These are phyloP conservation scores for Silybum marianum DNA, from an alignment of 129 eudicot genomes.

Conservation along the genomic window DNA sequence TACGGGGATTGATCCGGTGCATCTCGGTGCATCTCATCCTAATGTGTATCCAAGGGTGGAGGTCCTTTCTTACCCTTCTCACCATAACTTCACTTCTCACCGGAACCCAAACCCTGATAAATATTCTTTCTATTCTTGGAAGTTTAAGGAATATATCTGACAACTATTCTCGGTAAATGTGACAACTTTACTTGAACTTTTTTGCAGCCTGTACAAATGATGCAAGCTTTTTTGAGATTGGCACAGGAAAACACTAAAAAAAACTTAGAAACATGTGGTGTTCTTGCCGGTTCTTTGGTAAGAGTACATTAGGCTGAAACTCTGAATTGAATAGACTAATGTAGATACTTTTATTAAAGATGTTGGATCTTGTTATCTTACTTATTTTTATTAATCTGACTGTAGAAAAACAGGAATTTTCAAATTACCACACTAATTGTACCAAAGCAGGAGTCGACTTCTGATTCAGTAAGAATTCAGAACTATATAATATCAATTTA, in stretches of 20 bases:
- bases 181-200: background rate
- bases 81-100: too few relatives aligned
- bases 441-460: conserved; percentile 98
- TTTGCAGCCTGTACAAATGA: conserved; percentile 87
- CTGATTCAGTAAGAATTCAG: conserved; percentile 77
- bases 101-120: too few relatives aligned
- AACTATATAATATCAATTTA: conserved; percentile 5
- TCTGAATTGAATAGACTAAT: background rate
- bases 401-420: conserved; percentile 90
- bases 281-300: conserved; percentile 98
- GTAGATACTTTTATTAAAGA: conserved; percentile 4
- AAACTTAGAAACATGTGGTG: conserved; percentile 96
- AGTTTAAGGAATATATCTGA: background rate
- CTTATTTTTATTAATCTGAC: conserved; percentile 6
- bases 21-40: too few relatives aligned
- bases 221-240: conserved; percentile 89
- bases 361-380: conserved; percentile 26
- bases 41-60: too few relatives aligned
- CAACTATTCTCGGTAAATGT: background rate
- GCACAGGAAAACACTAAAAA: conserved; percentile 77
- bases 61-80: too few relatives aligned
- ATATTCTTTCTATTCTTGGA: background rate
- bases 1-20: too few relatives aligned
- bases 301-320: conserved; percentile 6
- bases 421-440: conserved; percentile 83